Evolutionary conservation across 306 rosid genomes (phyloP), one percentile per base, ranked within the genome.

Genomic region (Cicer arietinum): DNA sequence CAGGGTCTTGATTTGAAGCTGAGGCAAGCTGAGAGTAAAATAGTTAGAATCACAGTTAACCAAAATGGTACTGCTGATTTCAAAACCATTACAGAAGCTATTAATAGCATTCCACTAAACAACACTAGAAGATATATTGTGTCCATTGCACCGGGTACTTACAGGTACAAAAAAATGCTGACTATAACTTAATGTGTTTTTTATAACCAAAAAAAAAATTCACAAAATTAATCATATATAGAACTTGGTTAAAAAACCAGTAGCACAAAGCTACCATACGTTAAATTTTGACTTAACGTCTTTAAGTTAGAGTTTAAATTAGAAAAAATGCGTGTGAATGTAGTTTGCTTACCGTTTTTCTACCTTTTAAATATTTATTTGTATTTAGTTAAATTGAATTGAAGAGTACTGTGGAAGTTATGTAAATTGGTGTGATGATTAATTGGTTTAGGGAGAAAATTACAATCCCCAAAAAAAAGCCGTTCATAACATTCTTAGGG

Each of bases 401-500:
- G 71, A 30, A 60, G 17, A 30, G 35, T 30, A 10, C 44, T 78
- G 47, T 13, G 2, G 6, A 40, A 39, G 43, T 62, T 58, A 6
- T 74, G 2, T 57, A 52, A 53, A 25, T 39, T 63, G 48, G 52
- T 11, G n/a, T 67, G 51, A 50, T 69, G 22, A 67, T 61, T 43
- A 43, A 65, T 60, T 65, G 12, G 4, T 76, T 6, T 7, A 91
- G 94, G 88, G 94, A 91, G 80, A 91, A 89, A 73, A 67, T 89
- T 4, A 50, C 25, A 69, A 82, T 91, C 40, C 91, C 90, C 0
- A 78, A 78, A 77, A 78, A 75, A 43, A 22, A 69, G 74, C 79
- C 88, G 2, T 91, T 85, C 60, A 67, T 91, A 18, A 88, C 97
- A 46, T 83, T 91, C 5, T 58, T 78, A 41, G 94, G 97, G 40